phyloP scores from a whole-genome alignment of 129 eudicot genomes.

The Artemisia argyi region DNA sequence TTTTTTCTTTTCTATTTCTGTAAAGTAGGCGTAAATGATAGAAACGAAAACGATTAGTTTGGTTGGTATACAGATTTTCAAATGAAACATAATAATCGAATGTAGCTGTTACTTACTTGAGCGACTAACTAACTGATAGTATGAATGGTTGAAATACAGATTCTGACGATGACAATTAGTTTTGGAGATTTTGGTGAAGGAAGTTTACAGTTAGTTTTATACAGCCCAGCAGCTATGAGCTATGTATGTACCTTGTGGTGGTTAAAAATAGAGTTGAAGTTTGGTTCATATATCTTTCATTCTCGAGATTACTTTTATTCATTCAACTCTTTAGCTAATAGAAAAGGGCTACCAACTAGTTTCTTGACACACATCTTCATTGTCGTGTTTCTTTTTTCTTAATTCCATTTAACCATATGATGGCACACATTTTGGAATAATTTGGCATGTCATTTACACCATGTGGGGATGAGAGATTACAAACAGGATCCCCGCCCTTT shows the following conservation, averaged over 20 bases:
- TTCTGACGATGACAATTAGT: slow-evolving; percentile 81
- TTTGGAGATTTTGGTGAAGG: slow-evolving; percentile 28
- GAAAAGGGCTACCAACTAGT: slow-evolving; percentile 32
- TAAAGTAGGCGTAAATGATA: background rate
- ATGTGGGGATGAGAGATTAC: no score
- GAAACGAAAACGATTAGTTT: background rate
- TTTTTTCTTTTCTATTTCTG: background rate
- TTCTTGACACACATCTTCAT: slow-evolving; percentile 3
- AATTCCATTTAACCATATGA: background rate
- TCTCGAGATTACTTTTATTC: slow-evolving; percentile 21
- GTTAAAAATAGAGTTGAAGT: slow-evolving; percentile 32
- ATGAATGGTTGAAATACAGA: slow-evolving; percentile 40
- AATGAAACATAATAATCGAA: background rate
- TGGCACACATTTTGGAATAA: background rate
- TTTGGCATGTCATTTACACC: background rate
- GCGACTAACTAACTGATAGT: background rate
- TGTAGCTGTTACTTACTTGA: background rate
- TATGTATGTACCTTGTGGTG: slow-evolving; percentile 34
- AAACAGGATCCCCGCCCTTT: no score
- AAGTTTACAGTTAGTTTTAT: slow-evolving; percentile 38
- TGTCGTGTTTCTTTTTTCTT: background rate
- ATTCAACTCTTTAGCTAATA: slow-evolving; percentile 25
- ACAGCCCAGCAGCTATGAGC: slow-evolving; percentile 16
- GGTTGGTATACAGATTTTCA: no score
- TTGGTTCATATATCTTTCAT: slow-evolving; percentile 21